Evolutionary conservation across 768 basidiomycete species (phyloP), one percentile per base, ranked within the genome.

Genomic region (Neoboletus brunneissimus): DNA sequence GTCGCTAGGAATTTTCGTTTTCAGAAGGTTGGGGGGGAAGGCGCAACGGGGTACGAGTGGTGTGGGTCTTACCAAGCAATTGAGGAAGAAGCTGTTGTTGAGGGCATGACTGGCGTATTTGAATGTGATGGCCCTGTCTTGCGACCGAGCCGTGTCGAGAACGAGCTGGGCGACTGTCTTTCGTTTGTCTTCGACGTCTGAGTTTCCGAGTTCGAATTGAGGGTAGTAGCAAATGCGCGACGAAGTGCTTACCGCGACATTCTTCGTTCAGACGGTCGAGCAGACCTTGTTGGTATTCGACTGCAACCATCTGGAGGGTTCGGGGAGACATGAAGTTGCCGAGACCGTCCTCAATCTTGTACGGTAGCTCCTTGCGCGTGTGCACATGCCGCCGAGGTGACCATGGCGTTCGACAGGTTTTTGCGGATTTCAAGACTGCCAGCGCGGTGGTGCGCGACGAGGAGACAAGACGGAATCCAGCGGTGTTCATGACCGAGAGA

Each of bases 71-170:
- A 98, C 96, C 38, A 99, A 79, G 55, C 79, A 80, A 61, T 91
- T 82, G 29, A 99, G 80, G 79, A 98, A 98, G 81, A 92, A 98
- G 63, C 86, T 86, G 72, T 97, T 98, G 76, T 98, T 99, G 58
- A 98, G 76, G 6, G 96, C 91, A 46, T 92, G 82, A 60, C 89
- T 89, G 4, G 95, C 94, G 67, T 95, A 94, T 73, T 91, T 96
- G 73, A 94, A 98, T 25, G 84, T 83, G 51, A 95, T 73, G 1
- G 84, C 79, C 51, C 84, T 74, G 23, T 81, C 75, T 42, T 81
- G 81, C 31, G 83, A 74, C 16, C 75, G 64, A 0, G 92, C 82
- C 11, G 88, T 83, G 35, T 80, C 79, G 32, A 91, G 79, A 25
- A 96, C 81, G 23, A 88, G 89, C 66, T 93, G 85, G 0, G 81